Evolutionary conservation across 2,329 filamentous ascomycete genomes (phyloP), one percentile per base, ranked within the genome.

Genomic region (Verticillium albo-atrum): DNA sequence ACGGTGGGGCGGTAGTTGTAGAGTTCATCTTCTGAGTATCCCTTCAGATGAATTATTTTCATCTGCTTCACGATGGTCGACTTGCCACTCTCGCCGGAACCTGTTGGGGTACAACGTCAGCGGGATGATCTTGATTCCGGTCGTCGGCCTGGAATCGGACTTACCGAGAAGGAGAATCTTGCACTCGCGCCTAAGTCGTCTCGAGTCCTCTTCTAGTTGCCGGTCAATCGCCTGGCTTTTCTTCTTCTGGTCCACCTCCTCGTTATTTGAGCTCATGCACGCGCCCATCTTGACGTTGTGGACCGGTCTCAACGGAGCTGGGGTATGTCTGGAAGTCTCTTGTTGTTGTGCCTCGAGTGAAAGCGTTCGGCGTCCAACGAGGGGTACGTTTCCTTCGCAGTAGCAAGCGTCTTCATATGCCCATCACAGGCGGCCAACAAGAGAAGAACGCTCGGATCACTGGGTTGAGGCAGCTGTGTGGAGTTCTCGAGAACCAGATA

Each of bases 41-140:
- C 95, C 77, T 97, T 97, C 70, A 98, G 89, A 72, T 99, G 95
- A 71, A 99, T 98, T 68, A 99, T 99, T 79, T 98, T 99, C 95
- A 99, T 99, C 82, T 99, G 95, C 77, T 99, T 99, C 67, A 99
- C 95, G 69, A 99, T 98, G 10, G 95, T 99, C 60, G 95, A 98
- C 78, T 99, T 99, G 67, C 95, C 95, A 76, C 94, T 98, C 80
- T 99, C 95, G 66, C 95, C 95, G 65, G 95, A 98, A 66, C 95
- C 95, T 97, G 73, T 66, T 62, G 42, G 42, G 17, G 12, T 51
- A 50, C 25, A 58, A 2, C 27, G 54, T 63, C 55, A 65, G 62
- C 55, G 23, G 32, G 23, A 25, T 25, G 23, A 17, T 14, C 12
- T 5, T 12, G 34, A 37, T n/a, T 9, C 20, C 15, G 35, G 14